A percentile compares a stretch with the other conserved stretches of the same genome.
These are phyloP conservation scores for Penicillium pulvis DNA, from an alignment of 495 filamentous ascomycete genomes.

Conservation along the genomic window DNA sequence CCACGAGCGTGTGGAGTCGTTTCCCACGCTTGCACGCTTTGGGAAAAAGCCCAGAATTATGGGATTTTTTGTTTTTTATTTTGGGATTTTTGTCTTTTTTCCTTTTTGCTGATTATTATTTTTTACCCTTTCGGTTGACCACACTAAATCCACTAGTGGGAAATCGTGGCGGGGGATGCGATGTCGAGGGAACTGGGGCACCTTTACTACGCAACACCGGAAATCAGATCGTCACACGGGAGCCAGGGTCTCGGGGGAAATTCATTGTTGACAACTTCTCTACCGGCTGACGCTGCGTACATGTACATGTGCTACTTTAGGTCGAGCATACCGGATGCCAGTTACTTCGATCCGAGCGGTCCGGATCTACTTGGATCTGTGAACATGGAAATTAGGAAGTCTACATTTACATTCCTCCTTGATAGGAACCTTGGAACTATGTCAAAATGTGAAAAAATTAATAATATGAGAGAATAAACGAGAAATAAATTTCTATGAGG, in stretches of 20 bases:
- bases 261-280: background rate
- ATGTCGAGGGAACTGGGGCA: conserved; percentile 23
- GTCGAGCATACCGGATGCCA: background rate
- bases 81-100: conserved; percentile 5
- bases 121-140: conserved; percentile 2
- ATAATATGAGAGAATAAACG: conserved; percentile 1
- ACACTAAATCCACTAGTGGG: conserved; percentile 23
- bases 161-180: conserved; percentile 38
- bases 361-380: conserved; percentile 10
- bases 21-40: conserved; percentile 13
- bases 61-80: conserved; percentile 3
- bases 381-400: background rate
- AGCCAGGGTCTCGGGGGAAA: conserved; percentile 5
- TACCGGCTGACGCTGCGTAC: background rate
- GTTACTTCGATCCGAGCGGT: conserved; percentile 6
- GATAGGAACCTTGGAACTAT: background rate
- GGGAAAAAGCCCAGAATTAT: conserved; percentile 10
- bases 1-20: conserved; percentile 29
- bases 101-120: background rate
- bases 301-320: conserved; percentile 3
- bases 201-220: background rate
- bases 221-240: conserved; percentile 8
- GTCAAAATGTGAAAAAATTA: background rate
- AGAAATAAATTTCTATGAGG: background rate
- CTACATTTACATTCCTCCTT: background rate